Evolutionary conservation across 331 rosid genomes (phyloP), one percentile per base, ranked within the genome.

Genomic region (Acacia pycnantha): DNA sequence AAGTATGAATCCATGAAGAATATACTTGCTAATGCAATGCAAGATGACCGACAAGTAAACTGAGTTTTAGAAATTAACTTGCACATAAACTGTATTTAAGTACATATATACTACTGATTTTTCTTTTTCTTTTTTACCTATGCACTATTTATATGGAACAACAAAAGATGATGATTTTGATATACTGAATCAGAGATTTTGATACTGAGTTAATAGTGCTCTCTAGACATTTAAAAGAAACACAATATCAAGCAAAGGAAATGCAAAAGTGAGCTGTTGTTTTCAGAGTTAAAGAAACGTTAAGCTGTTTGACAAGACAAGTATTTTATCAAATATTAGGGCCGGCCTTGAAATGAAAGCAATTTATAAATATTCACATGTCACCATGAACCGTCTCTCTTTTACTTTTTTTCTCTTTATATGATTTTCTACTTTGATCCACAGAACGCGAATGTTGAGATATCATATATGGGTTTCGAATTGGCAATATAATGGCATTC

Each of bases 351-450:
- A 70, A 69, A 70, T 70, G 71, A 79, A 41, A 79, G 62, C 73
- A 43, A 56, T 10, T 43, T 43, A 67, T 51, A 50, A 79, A 70
- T 64, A 27, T 56, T 70, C 70, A 70, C 26, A 19, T 26, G 77
- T 70, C 73, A 14, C 26, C 77, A n/a, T 58, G 37, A 79, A 70
- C n/a, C 46, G 50, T 31, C 8, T 44, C n/a, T 51, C 35, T 71
- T 27, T 50, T 37, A 14, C 31, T 58, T 70, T 41, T 56, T 70
- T 29, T 31, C 4, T 21, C 37, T 70, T 54, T 40, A 43, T 2
- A 16, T 70, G 16, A 46, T 15, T 78, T 54, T 53, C 61, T 50
- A 79, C 70, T 69, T 79, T 69, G 62, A 79, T 40, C 44, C 35
- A 27, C 47, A 56, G 26, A 58, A 51, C 21, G 46, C 48, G n/a